Conservation (phyloP, 371 early-diverging fungal genomes). For the Mucor ambiguus region DNA sequence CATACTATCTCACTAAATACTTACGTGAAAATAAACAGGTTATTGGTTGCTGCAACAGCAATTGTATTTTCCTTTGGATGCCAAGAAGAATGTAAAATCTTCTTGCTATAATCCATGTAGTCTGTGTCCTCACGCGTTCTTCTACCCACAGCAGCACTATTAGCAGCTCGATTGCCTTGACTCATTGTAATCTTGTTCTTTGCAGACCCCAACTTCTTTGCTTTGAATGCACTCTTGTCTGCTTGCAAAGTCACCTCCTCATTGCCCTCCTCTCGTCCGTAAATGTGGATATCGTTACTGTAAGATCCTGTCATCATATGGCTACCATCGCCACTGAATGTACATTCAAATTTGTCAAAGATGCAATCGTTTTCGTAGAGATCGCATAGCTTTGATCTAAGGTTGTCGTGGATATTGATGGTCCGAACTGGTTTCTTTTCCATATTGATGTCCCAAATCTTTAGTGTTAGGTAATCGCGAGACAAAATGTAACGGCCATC, state of each 20-base stretch:
- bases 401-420: constrained; percentile 94
- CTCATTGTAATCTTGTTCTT: constrained; percentile 49
- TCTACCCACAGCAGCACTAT: constrained; percentile 4
- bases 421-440: constrained; percentile 90
- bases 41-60: constrained; percentile 98
- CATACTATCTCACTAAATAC: constrained; percentile 8
- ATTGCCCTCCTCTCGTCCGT: constrained; percentile 63
- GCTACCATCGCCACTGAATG: constrained; percentile 92
- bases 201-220: constrained; percentile 75
- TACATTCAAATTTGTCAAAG: constrained; percentile 99
- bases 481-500: constrained; percentile 98
- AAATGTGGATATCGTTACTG: constrained; percentile 94
- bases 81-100: constrained; percentile 98
- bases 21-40: constrained; percentile 94
- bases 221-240: constrained; percentile 95
- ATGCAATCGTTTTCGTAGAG: constrained; percentile 99
- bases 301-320: constrained; percentile 93
- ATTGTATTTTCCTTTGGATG: constrained; percentile 97
- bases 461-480: constrained; percentile 94
- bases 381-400: constrained; percentile 94
- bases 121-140: constrained; percentile 44
- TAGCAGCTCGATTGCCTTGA: constrained; percentile 8
- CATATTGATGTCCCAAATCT: constrained; percentile 99
- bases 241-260: constrained; percentile 90
- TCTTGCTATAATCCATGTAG: constrained; percentile 90